phyloP scores from a whole-genome alignment of 1,139 yeast species.

The Pichia terricola region DNA sequence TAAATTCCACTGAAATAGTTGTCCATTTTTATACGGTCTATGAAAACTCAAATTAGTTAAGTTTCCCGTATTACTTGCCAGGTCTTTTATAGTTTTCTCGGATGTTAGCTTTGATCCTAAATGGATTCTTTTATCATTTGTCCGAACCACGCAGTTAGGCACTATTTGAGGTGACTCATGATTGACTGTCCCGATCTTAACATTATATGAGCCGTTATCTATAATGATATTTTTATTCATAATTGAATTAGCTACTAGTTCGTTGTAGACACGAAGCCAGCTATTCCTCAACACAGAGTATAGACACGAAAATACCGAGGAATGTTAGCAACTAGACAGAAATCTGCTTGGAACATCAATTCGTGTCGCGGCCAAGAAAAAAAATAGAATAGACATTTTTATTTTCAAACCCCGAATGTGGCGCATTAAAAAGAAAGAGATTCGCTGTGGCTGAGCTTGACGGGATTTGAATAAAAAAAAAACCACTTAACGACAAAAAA shows the following conservation, averaged over 20 bases:
- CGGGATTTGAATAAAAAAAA: too few species aligned
- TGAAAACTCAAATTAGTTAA: conserved; percentile 60
- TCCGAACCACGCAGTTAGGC: conserved; percentile 63
- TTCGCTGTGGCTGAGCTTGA: too few species aligned
- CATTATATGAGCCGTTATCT: conserved; percentile 82
- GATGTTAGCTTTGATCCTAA: conserved; percentile 61
- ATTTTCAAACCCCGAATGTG: too few species aligned
- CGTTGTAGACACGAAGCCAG: background rate
- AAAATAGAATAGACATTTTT: too few species aligned
- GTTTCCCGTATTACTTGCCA: conserved; percentile 17
- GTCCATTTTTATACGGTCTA: conserved; percentile 84
- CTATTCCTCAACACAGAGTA: too few species aligned
- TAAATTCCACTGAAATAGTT: conserved; percentile 83
- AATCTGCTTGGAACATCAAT: too few species aligned
- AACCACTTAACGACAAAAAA: too few species aligned
- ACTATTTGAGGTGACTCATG: conserved; percentile 39
- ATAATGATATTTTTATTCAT: conserved; percentile 32
- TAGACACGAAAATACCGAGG: too few species aligned
- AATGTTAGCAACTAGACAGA: too few species aligned
- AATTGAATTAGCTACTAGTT: background rate
- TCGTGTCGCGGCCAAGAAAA: too few species aligned
- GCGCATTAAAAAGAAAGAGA: too few species aligned
- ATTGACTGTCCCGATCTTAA: conserved; percentile 61
- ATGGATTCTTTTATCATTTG: conserved; percentile 66
- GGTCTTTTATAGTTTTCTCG: conserved; percentile 43